Percentiles rank a stretch among this genome's conserved stretches.
Evolutionary conservation across 2,329 filamentous ascomycete genomes (phyloP).

Genomic region (Colletotrichum costaricense): DNA sequence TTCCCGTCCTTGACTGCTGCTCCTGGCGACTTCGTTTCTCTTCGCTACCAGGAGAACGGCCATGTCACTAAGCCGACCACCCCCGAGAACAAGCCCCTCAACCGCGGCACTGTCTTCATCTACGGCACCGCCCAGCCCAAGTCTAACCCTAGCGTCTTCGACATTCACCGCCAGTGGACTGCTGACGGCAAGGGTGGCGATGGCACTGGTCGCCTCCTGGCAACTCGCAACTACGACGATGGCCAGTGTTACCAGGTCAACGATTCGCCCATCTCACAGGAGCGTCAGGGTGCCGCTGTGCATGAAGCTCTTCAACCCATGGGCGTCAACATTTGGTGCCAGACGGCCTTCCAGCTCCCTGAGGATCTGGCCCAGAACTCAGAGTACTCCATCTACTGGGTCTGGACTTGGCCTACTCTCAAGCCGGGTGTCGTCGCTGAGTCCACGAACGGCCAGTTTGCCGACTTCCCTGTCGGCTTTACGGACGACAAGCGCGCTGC

Average conservation of each 20-base stretch:
- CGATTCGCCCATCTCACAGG: slow-evolving; percentile 62
- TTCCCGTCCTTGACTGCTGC: slow-evolving; percentile 72
- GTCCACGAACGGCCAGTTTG: slow-evolving; percentile 54
- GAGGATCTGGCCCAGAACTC: slow-evolving; percentile 69
- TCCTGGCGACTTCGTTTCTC: slow-evolving; percentile 72
- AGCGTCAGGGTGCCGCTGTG: slow-evolving; percentile 68
- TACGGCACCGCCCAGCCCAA: slow-evolving; percentile 76
- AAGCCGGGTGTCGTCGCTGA: slow-evolving; percentile 52
- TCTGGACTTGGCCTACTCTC: slow-evolving; percentile 90
- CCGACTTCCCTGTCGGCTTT: slow-evolving; percentile 49
- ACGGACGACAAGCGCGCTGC: slow-evolving; percentile 33
- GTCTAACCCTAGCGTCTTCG: slow-evolving; percentile 58
- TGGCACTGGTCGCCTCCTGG: slow-evolving; percentile 78
- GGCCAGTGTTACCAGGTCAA: slow-evolving; percentile 89
- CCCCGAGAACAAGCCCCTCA: slow-evolving; percentile 69
- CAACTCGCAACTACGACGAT: slow-evolving; percentile 87
- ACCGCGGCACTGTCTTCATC: slow-evolving; percentile 79
- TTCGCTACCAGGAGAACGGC: slow-evolving; percentile 80
- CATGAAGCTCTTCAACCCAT: slow-evolving; percentile 61
- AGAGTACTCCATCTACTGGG: slow-evolving; percentile 89
- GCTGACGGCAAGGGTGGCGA: slow-evolving; percentile 84
- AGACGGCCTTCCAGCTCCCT: slow-evolving; percentile 83
- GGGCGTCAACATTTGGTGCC: slow-evolving; percentile 78
- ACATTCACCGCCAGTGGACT: slow-evolving; percentile 85
- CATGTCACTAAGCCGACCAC: slow-evolving; percentile 73